Evolutionary conservation across 2,329 filamentous ascomycete species (phyloP).

Genomic region (Fusarium udum): DNA sequence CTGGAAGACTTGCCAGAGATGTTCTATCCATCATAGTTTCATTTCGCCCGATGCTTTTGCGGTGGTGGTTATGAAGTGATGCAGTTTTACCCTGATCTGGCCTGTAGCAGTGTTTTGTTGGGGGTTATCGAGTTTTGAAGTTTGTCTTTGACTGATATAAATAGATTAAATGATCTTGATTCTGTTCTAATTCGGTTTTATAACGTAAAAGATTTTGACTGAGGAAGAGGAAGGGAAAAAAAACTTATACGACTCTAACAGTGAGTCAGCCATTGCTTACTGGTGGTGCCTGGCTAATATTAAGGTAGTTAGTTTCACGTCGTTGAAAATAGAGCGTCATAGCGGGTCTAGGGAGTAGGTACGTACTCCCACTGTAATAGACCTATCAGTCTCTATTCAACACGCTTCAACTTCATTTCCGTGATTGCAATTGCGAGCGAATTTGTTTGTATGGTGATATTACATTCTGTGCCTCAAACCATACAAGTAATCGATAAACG

Average conservation of each 20-base stretch:
- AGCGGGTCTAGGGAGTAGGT: constrained; percentile 12
- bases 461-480: background rate
- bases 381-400: background rate
- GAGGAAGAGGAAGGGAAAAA: background rate
- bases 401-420: background rate
- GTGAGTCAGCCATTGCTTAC: background rate
- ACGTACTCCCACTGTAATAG: background rate
- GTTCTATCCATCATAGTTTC: constrained; percentile 38
- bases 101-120: background rate
- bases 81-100: background rate
- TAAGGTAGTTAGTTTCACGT: background rate
- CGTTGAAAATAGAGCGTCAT: constrained; percentile 5
- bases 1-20: constrained; percentile 56
- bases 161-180: background rate
- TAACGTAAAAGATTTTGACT: background rate
- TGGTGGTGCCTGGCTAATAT: background rate
- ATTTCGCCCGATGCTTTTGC: constrained; percentile 15
- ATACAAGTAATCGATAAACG: background rate
- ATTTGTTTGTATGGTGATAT: background rate
- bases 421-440: background rate
- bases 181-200: background rate
- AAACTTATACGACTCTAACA: background rate
- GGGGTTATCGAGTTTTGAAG: background rate
- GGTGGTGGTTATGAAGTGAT: constrained; percentile 2
- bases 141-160: background rate